Evolutionary conservation across 352 stramenopile genomes (phyloP).

Genomic region (Nothophytophthora sp.): DNA sequence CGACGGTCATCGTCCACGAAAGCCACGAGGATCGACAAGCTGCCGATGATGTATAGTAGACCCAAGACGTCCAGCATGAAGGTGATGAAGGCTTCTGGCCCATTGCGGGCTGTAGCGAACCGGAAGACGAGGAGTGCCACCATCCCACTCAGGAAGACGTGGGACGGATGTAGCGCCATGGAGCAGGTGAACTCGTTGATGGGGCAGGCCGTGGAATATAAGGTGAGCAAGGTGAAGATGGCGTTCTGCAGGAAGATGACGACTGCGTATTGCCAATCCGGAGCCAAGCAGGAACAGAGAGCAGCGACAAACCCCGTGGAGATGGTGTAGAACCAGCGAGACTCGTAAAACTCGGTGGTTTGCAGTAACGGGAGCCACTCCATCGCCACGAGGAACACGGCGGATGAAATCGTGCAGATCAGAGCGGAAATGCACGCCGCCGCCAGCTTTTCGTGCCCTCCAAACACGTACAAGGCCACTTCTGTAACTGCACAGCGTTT

Average conservation of each 20-base stretch:
- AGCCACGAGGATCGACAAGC: conserved; percentile 48
- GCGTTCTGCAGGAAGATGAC: conserved; percentile 45
- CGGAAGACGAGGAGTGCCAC: conserved; percentile 50
- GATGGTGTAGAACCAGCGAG: conserved; percentile 44
- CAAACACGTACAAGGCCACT: conserved; percentile 20
- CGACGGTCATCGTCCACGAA: conserved; percentile 65
- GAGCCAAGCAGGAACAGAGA: conserved; percentile 49
- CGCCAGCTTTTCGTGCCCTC: conserved; percentile 47
- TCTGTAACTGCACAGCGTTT: conserved; percentile 27
- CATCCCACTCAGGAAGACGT: conserved; percentile 40
- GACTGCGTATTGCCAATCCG: conserved; percentile 49
- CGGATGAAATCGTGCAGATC: conserved; percentile 29
- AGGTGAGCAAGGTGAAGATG: conserved; percentile 51
- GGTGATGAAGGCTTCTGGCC: conserved; percentile 36
- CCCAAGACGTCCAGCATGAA: conserved; percentile 56
- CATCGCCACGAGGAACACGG: conserved; percentile 31
- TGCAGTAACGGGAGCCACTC: conserved; percentile 33
- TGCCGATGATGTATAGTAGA: conserved; percentile 65
- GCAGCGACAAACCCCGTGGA: conserved; percentile 35
- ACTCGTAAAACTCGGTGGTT: conserved; percentile 55
- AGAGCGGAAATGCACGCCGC: conserved; percentile 33
- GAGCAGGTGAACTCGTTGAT: conserved; percentile 58
- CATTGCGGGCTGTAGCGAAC: conserved; percentile 29
- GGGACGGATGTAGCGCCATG: conserved; percentile 27
- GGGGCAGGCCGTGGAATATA: conserved; percentile 61